A percentile compares a stretch with the other conserved stretches of the same genome.
phyloP scores from a whole-genome alignment of 176 grass and related monocot genomes.

The Oryza punctata region DNA sequence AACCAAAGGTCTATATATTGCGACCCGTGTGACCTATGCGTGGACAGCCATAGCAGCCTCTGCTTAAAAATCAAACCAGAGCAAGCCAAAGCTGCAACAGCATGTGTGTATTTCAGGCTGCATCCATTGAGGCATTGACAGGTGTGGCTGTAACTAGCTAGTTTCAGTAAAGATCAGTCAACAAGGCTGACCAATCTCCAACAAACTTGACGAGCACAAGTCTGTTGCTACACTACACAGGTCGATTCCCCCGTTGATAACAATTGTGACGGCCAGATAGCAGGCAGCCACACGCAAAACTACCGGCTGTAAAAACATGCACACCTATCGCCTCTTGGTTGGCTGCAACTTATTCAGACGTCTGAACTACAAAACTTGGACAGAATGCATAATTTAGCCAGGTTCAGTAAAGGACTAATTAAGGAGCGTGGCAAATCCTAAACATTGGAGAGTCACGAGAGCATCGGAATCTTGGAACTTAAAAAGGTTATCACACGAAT shows the following conservation, averaged over 20 bases:
- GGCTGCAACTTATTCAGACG: background rate
- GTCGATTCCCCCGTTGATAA: background rate
- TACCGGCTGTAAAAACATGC: background rate
- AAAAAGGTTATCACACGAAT: constrained; percentile 13
- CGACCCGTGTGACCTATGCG: constrained; percentile 11
- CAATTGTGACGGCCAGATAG: constrained; percentile 21
- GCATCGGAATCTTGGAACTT: constrained; percentile 21
- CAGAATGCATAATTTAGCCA: background rate
- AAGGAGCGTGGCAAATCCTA: background rate
- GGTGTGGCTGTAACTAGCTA: background rate
- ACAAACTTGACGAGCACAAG: background rate
- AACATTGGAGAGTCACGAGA: background rate
- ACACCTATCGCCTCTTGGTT: constrained; percentile 17
- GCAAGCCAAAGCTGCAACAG: background rate
- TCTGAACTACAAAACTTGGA: background rate
- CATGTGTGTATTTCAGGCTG: background rate
- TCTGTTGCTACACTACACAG: background rate
- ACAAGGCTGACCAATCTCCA: background rate
- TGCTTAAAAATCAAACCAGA: background rate
- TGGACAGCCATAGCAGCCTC: background rate
- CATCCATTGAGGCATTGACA: background rate
- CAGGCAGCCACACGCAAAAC: background rate
- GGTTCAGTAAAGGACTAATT: background rate
- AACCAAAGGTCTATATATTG: too few relatives aligned
- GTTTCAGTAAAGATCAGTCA: background rate